Evolutionary conservation across 768 basidiomycete species (phyloP).

Genomic region (Cubamyces lactineus): DNA sequence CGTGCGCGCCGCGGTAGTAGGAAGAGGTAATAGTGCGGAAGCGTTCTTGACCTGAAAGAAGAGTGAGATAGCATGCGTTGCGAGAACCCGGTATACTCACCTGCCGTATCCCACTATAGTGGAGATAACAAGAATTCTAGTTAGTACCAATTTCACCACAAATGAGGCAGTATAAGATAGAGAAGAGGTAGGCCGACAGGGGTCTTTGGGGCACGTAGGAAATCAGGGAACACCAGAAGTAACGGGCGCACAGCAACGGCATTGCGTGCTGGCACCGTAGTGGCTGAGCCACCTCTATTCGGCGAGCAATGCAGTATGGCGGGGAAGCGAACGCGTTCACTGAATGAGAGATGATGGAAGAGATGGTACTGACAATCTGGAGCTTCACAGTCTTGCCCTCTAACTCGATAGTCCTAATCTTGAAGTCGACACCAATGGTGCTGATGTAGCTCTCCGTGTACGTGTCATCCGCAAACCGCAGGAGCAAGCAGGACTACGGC

Average conservation of each 20-base stretch:
- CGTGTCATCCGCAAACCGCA: slow-evolving; percentile 94
- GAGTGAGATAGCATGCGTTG: slow-evolving; percentile 1
- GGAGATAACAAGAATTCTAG: slow-evolving; percentile 12
- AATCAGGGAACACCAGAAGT: slow-evolving; percentile 3
- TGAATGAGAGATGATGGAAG: not conserved
- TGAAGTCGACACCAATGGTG: slow-evolving; percentile 98
- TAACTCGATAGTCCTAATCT: slow-evolving; percentile 98
- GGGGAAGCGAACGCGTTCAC: slow-evolving; percentile 2
- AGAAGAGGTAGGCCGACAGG: not conserved
- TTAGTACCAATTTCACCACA: slow-evolving; percentile 33
- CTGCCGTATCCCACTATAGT: slow-evolving; percentile 95
- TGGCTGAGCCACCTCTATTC: not conserved
- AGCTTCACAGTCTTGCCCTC: slow-evolving; percentile 99
- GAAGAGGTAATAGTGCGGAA: slow-evolving; percentile 99
- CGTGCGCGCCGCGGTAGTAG: slow-evolving; percentile 99
- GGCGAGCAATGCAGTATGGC: not conserved
- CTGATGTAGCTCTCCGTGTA: slow-evolving; percentile 98
- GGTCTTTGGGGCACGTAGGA: not conserved
- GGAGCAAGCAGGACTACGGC: slow-evolving; percentile 83
- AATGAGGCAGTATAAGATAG: not conserved
- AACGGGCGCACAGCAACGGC: slow-evolving; percentile 13
- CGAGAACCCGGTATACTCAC: slow-evolving; percentile 42
- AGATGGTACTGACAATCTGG: slow-evolving; percentile 79
- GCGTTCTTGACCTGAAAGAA: slow-evolving; percentile 81
- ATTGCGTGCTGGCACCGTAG: not conserved